Evolutionary conservation across 495 filamentous ascomycete genomes (phyloP).

Genomic region (Penicillium macrosclerotiorum): DNA sequence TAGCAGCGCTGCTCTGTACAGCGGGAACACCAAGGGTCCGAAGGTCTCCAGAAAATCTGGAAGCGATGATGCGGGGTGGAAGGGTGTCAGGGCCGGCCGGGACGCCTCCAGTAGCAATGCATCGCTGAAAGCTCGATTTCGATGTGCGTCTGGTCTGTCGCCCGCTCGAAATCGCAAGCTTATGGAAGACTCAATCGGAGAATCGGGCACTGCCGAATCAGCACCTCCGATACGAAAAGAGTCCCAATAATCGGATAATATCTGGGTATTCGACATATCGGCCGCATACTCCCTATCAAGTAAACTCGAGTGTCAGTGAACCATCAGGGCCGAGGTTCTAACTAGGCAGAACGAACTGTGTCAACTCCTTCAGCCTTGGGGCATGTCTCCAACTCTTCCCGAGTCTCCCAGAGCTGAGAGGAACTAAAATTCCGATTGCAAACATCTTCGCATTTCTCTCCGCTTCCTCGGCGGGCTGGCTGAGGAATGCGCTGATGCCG

Average conservation of each 20-base stretch:
- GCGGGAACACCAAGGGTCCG: conserved; percentile 85
- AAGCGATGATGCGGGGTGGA: conserved; percentile 84
- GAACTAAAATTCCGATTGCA: conserved; percentile 84
- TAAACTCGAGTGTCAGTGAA: conserved; percentile 2
- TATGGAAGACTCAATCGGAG: conserved; percentile 54
- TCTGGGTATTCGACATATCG: conserved; percentile 47
- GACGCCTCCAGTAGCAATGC: conserved; percentile 56
- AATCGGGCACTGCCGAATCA: conserved; percentile 36
- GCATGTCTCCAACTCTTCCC: conserved; percentile 91
- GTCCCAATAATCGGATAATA: conserved; percentile 80
- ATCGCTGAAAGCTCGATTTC: conserved; percentile 43
- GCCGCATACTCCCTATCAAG: conserved; percentile 32
- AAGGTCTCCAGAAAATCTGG: conserved; percentile 73
- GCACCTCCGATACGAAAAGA: conserved; percentile 55
- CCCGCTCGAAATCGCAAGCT: conserved; percentile 45
- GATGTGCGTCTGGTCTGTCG: conserved; percentile 33
- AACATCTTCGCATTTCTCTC: conserved; percentile 90
- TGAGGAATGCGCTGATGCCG: conserved; percentile 90
- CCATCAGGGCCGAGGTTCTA: conserved; percentile 1
- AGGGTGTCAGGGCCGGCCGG: conserved; percentile 69
- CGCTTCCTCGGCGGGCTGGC: conserved; percentile 70
- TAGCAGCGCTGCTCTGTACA: conserved; percentile 84
- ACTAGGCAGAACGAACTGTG: conserved; percentile 48
- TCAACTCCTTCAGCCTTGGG: conserved; percentile 68
- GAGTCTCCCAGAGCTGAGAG: conserved; percentile 79